These are phyloP conservation scores for Phytophthora hybrid DNA, from an alignment of 352 stramenopile species.

Conservation along the genomic window DNA sequence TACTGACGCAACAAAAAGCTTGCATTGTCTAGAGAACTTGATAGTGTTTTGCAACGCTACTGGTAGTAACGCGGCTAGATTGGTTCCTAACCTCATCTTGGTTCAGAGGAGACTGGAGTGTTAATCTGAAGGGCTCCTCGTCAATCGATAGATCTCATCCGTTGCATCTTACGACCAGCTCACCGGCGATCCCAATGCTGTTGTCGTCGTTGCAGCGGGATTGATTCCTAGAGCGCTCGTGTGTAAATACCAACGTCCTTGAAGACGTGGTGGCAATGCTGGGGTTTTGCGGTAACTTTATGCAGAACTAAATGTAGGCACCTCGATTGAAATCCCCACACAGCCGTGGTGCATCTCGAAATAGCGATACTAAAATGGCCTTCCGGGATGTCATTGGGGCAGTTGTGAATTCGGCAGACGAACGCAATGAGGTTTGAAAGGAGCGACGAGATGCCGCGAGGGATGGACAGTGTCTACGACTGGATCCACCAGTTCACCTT, in stretches of 20 bases:
- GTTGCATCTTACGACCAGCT: neutral
- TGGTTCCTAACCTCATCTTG: too few species aligned
- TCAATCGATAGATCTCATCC: neutral
- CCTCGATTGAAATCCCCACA: neutral
- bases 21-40: too few species aligned
- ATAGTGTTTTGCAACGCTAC: too few species aligned
- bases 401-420: conserved; percentile 11
- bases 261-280: too few species aligned
- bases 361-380: conserved; percentile 18
- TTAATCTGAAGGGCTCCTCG: too few species aligned
- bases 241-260: too few species aligned
- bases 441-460: conserved; percentile 24
- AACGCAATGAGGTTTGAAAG: conserved; percentile 29
- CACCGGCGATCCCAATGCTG: neutral
- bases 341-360: neutral
- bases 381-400: neutral
- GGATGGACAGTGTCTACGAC: conserved; percentile 45
- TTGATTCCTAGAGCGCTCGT: too few species aligned
- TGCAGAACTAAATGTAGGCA: too few species aligned
- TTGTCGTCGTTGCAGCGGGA: neutral
- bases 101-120: too few species aligned
- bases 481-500: conserved; percentile 58
- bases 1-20: too few species aligned
- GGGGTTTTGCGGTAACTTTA: too few species aligned
- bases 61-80: too few species aligned